phyloP scores from a whole-genome alignment of 2,329 filamentous ascomycete species.

The Sordariomycetes sp. region DNA sequence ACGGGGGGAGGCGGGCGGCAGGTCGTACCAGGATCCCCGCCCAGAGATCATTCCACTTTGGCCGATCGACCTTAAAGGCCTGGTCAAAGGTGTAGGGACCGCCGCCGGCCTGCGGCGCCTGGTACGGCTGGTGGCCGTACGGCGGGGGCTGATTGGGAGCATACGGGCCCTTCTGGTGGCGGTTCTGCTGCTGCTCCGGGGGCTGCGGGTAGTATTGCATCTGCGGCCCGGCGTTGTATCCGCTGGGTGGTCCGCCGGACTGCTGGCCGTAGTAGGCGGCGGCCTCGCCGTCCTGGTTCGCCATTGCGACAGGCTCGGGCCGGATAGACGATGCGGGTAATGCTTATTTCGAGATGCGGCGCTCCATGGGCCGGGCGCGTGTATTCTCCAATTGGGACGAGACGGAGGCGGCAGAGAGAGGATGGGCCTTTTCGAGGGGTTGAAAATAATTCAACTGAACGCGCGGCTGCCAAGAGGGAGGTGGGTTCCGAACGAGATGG shows the following conservation, averaged over 20 bases:
- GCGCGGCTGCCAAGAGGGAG: background rate
- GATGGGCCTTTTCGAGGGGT: background rate
- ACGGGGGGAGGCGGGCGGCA: background rate
- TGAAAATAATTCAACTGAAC: background rate
- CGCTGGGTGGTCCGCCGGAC: background rate
- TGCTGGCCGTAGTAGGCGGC: slow-evolving; percentile 7
- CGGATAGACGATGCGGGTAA: background rate
- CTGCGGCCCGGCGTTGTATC: slow-evolving; percentile 4
- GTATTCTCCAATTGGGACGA: background rate
- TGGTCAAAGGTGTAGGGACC: slow-evolving; percentile 60
- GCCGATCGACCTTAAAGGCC: slow-evolving; percentile 68
- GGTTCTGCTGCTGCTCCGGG: slow-evolving; percentile 12
- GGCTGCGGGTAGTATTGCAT: slow-evolving; percentile 1
- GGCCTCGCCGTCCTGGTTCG: background rate
- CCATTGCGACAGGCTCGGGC: background rate
- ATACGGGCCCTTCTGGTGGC: slow-evolving; percentile 9
- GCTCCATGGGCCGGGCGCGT: background rate
- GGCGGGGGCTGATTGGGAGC: slow-evolving; percentile 12
- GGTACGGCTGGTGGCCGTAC: slow-evolving; percentile 25
- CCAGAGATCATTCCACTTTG: slow-evolving; percentile 90
- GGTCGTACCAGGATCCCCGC: slow-evolving; percentile 61
- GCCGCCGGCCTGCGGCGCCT: slow-evolving; percentile 22
- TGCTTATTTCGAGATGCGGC: background rate
- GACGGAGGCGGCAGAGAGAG: background rate
- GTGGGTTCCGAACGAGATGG: background rate